Conservation (phyloP, 1,139 yeast species). For the Nakaseomyces sp. region DNA sequence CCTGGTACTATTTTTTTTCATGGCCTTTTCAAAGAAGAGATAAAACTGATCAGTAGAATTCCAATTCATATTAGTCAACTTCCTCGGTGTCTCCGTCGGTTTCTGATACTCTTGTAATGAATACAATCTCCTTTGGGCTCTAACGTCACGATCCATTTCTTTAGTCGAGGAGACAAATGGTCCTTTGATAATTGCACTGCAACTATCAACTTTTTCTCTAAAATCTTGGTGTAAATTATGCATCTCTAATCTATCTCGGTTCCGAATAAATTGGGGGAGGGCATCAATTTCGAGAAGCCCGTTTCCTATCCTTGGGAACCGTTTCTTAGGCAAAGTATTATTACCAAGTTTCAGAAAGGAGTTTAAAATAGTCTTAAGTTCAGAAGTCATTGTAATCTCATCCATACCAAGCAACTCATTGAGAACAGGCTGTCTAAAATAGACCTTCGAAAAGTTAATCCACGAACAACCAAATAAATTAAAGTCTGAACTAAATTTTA, state of each 20-base stretch:
- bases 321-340: constrained; percentile 17
- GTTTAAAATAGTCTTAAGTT: constrained; percentile 24
- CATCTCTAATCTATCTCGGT: constrained; percentile 41
- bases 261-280: constrained; percentile 47
- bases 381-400: constrained; percentile 23
- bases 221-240: constrained; percentile 46
- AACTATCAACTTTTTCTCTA: constrained; percentile 29
- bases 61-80: constrained; percentile 31
- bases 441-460: constrained; percentile 38
- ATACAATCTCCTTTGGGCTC: constrained; percentile 41
- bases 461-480: constrained; percentile 81
- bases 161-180: constrained; percentile 48
- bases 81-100: constrained; percentile 15
- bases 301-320: constrained; percentile 47
- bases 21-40: constrained; percentile 30
- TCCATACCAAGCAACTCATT: constrained; percentile 25
- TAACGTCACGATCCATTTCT: constrained; percentile 55
- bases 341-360: constrained; percentile 12
- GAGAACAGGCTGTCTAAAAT: constrained; percentile 33
- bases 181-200: constrained; percentile 7
- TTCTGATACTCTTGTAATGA: constrained; percentile 31
- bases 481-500: constrained; percentile 77
- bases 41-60: constrained; percentile 34
- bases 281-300: constrained; percentile 65
- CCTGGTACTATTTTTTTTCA: constrained; percentile 1